Evolutionary conservation across 2,329 filamentous ascomycete genomes (phyloP).

Genomic region (Ilyonectria mors-panacis): DNA sequence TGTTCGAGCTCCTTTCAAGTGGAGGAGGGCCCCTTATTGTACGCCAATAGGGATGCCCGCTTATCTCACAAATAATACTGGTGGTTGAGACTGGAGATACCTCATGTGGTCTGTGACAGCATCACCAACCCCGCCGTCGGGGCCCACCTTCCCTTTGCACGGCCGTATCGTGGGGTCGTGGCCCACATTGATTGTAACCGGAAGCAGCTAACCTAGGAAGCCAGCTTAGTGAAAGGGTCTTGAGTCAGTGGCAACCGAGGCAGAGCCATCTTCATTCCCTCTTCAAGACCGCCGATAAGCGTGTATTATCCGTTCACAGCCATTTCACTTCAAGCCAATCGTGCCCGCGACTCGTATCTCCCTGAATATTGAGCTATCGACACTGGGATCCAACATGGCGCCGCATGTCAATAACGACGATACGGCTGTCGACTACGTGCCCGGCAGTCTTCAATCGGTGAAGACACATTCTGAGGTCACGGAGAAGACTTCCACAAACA

Average conservation of each 20-base stretch:
- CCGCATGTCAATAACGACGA: constrained; percentile 1
- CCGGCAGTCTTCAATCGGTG: neutral
- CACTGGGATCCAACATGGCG: neutral
- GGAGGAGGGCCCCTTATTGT: neutral
- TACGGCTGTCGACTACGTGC: neutral
- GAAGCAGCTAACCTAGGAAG: neutral
- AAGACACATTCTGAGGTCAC: neutral
- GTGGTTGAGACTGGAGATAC: neutral
- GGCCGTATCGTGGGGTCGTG: neutral
- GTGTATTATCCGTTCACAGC: neutral
- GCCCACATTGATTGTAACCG: neutral
- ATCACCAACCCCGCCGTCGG: neutral
- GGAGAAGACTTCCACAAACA: neutral
- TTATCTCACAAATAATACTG: constrained; percentile 7
- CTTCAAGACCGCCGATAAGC: constrained; percentile 7
- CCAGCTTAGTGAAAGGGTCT: neutral
- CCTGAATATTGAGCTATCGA: neutral
- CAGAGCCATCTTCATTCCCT: constrained; percentile 4
- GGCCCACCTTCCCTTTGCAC: constrained; percentile 23
- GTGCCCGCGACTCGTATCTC: neutral
- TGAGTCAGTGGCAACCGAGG: neutral
- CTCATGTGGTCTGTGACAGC: neutral
- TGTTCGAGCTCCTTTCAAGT: neutral
- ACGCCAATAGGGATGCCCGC: neutral
- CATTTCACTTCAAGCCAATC: neutral